Evolutionary conservation across 768 basidiomycete genomes (phyloP).

Genomic region (Ephemerocybe angulata): DNA sequence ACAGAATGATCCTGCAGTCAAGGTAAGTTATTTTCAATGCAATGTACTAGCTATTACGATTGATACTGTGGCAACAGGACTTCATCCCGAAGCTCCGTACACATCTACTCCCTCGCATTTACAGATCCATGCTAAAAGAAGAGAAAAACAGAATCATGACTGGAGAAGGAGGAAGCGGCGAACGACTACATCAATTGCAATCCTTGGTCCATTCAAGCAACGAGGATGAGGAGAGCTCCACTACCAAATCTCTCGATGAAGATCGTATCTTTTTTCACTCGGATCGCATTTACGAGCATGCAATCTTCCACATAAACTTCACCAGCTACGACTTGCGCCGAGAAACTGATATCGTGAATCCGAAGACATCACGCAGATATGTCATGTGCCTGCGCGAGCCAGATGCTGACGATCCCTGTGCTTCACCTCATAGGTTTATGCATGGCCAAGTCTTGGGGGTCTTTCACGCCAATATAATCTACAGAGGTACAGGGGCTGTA

Average conservation of each 20-base stretch:
- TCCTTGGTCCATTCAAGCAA: background rate
- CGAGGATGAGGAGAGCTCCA: background rate
- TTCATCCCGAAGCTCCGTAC: slow-evolving; percentile 31
- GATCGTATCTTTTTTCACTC: slow-evolving; percentile 7
- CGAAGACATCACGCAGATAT: slow-evolving; percentile 2
- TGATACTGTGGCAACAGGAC: slow-evolving; percentile 8
- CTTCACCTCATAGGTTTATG: slow-evolving; percentile 15
- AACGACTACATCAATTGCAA: background rate
- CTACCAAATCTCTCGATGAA: background rate
- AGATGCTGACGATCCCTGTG: slow-evolving; percentile 12
- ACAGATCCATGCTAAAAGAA: background rate
- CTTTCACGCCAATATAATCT: slow-evolving; percentile 16
- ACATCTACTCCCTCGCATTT: slow-evolving; percentile 30
- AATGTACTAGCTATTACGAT: background rate
- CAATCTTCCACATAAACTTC: slow-evolving; percentile 14
- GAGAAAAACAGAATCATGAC: background rate
- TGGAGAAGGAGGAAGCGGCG: background rate
- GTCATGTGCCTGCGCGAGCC: slow-evolving; percentile 1
- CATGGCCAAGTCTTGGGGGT: slow-evolving; percentile 20
- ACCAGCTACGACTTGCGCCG: slow-evolving; percentile 17
- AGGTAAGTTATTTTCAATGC: background rate
- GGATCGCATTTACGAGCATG: slow-evolving; percentile 11
- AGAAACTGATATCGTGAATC: slow-evolving; percentile 17
- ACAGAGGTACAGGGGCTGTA: background rate
- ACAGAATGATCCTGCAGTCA: background rate